Percentiles rank a stretch among this genome's conserved stretches.
phyloP scores from a whole-genome alignment of 164 flowering plant species.

The Buxus sempervirens region DNA sequence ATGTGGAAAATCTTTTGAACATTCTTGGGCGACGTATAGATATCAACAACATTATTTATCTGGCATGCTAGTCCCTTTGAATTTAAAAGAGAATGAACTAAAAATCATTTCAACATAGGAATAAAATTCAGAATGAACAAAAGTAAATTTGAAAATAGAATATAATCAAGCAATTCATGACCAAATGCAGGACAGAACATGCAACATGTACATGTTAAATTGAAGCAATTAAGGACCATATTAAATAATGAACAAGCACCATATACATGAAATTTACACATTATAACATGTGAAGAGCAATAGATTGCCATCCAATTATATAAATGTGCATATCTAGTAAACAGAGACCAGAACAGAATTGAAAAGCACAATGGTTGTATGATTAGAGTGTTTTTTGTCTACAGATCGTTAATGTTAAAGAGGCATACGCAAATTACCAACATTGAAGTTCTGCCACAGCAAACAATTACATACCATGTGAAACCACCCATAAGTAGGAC shows the following conservation, averaged over 20 bases:
- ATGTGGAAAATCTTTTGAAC: no score
- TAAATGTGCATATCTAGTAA: no score
- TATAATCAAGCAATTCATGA: no score
- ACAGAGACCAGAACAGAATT: neutral
- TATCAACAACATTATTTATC: no score
- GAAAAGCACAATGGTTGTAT: neutral
- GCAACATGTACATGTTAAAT: no score
- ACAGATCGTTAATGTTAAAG: neutral
- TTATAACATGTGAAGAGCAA: no score
- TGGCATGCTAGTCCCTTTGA: neutral
- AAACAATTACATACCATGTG: constrained; percentile 44
- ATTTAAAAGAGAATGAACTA: neutral
- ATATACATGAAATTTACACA: no score
- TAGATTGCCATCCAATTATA: no score
- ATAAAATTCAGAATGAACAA: neutral
- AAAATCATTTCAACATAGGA: neutral
- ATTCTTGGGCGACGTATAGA: no score
- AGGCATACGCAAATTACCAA: neutral
- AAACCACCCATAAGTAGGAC: constrained; percentile 84
- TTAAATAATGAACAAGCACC: no score
- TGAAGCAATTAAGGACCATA: no score
- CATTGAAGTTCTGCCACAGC: neutral
- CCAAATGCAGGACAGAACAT: no score
- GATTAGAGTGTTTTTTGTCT: neutral
- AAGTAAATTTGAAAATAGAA: neutral